Percentiles rank a stretch among this genome's conserved stretches.
Evolutionary conservation across 2,329 filamentous ascomycete species (phyloP).

Genomic region (Ramularia endophylla): DNA sequence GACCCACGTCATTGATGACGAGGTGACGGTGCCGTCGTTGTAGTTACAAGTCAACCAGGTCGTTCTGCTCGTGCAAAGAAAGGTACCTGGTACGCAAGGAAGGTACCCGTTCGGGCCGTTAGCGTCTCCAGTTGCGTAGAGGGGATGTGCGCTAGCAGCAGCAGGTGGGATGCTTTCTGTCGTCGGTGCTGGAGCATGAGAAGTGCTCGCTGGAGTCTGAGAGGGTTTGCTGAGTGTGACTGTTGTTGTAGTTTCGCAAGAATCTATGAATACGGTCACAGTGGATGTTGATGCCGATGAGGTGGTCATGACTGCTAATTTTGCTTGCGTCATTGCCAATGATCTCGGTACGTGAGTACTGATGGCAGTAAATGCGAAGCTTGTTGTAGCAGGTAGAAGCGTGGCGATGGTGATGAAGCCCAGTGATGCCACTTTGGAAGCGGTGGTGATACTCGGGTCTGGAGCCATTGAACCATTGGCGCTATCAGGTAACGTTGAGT

Average conservation of each 20-base stretch:
- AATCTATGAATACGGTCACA: constrained; percentile 17
- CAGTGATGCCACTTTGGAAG: constrained; percentile 2
- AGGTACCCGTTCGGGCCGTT: constrained; percentile 21
- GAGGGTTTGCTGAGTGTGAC: constrained; percentile 11
- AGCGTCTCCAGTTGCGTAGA: constrained; percentile 26
- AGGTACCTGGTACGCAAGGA: constrained; percentile 35
- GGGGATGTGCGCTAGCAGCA: constrained; percentile 8
- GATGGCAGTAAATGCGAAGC: no score
- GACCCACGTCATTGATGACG: constrained; percentile 20
- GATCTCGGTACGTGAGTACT: constrained; percentile 1
- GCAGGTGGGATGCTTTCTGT: constrained; percentile 4
- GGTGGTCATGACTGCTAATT: constrained; percentile 1
- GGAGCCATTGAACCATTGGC: no score
- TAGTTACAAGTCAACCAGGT: constrained; percentile 35
- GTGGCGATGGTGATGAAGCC: neutral
- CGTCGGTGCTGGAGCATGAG: neutral
- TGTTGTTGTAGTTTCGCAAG: constrained; percentile 20
- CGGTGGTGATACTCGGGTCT: constrained; percentile 3
- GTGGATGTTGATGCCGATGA: constrained; percentile 4
- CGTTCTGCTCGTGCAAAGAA: constrained; percentile 33
- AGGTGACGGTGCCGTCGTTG: constrained; percentile 18
- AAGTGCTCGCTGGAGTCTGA: constrained; percentile 2
- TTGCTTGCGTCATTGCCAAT: constrained; percentile 2
- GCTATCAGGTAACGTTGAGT: no score
- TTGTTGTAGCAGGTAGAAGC: no score